Evolutionary conservation across 2,329 filamentous ascomycete species (phyloP).

Genomic region (Chrysoporthe deuterocubensis): DNA sequence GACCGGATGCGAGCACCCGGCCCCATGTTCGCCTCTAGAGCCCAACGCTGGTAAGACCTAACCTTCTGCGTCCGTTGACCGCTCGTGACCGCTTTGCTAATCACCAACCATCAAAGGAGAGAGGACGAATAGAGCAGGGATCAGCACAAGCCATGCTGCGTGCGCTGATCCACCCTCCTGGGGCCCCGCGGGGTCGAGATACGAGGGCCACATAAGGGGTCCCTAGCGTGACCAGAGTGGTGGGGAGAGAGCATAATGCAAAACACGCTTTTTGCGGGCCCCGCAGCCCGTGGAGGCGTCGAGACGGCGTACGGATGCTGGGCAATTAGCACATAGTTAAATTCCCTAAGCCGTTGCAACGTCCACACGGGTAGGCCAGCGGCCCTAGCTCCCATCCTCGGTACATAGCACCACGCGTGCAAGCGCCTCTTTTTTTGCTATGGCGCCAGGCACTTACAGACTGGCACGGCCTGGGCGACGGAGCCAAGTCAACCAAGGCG

Average conservation of each 20-base stretch:
- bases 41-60: constrained; percentile 1
- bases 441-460: neutral
- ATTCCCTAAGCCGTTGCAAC: too few species aligned
- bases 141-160: neutral
- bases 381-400: too few species aligned
- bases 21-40: neutral
- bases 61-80: neutral
- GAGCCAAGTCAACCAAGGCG: constrained; percentile 4
- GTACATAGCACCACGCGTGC: too few species aligned
- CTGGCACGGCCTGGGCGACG: neutral
- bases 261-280: too few species aligned
- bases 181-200: constrained; percentile 6
- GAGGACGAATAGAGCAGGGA: neutral
- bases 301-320: too few species aligned
- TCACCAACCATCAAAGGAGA: neutral
- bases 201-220: neutral
- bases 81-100: constrained; percentile 1
- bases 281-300: too few species aligned
- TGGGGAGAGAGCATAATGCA: neutral
- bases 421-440: neutral
- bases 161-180: neutral
- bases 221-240: neutral
- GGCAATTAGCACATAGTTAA: too few species aligned
- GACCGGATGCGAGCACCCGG: constrained; percentile 1
- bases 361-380: too few species aligned